These are phyloP conservation scores for Lasiosphaeria hispida DNA, from an alignment of 495 filamentous ascomycete species.

Conservation along the genomic window DNA sequence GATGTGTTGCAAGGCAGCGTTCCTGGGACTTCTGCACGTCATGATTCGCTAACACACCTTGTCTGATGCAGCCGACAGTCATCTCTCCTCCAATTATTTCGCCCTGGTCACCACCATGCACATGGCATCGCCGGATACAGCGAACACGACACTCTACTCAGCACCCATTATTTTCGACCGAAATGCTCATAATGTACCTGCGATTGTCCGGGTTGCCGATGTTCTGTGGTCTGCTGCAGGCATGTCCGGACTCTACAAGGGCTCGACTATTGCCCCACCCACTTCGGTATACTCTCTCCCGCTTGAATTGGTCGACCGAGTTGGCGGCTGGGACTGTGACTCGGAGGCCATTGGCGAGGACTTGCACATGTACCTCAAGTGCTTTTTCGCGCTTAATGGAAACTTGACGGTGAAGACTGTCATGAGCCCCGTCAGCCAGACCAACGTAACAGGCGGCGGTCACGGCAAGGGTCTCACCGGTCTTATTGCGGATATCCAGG, in stretches of 20 bases:
- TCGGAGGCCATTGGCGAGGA: conserved; percentile 69
- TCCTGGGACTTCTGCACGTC: conserved; percentile 17
- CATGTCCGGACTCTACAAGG: conserved; percentile 61
- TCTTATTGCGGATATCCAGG: conserved; percentile 49
- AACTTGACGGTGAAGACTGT: conserved; percentile 56
- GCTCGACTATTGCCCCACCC: conserved; percentile 59
- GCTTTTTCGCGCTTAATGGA: conserved; percentile 67
- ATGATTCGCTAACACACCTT: conserved; percentile 29
- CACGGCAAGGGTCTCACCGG: conserved; percentile 48
- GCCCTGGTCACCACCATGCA: conserved; percentile 59
- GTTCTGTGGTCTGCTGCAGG: conserved; percentile 65
- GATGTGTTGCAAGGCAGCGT: conserved; percentile 4
- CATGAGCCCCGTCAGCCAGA: conserved; percentile 63
- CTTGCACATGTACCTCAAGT: conserved; percentile 73
- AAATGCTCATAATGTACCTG: conserved; percentile 62
- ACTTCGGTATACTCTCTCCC: conserved; percentile 70
- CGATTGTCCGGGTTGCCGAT: conserved; percentile 66
- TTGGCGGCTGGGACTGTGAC: conserved; percentile 65
- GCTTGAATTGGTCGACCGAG: conserved; percentile 58
- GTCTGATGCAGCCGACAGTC: conserved; percentile 58
- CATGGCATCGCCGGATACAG: conserved; percentile 50
- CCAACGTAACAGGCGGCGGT: conserved; percentile 59
- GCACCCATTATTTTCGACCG: conserved; percentile 72
- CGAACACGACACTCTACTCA: conserved; percentile 58
- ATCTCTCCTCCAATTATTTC: conserved; percentile 65